Evolutionary conservation across 768 basidiomycete species (phyloP), one percentile per base, ranked within the genome.

Genomic region (Albatrellus ellisii): DNA sequence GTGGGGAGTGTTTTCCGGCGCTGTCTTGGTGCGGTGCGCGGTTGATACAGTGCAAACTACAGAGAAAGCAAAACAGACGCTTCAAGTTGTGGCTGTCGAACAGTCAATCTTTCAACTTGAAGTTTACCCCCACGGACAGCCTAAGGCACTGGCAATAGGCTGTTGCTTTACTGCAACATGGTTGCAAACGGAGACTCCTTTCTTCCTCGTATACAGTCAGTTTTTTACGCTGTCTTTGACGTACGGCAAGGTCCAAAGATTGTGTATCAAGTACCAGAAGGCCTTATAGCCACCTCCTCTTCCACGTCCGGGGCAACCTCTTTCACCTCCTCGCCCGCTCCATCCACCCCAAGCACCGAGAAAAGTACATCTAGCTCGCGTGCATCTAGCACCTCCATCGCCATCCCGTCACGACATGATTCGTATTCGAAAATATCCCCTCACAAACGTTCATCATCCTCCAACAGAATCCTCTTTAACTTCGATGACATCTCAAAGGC

Each of bases 141-240:
- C n/a, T n/a, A n/a, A n/a, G n/a, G n/a, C n/a, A n/a, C n/a, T n/a
- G n/a, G n/a, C n/a, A n/a, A n/a, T n/a, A n/a, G n/a, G n/a, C n/a
- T n/a, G 21, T 20, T 18, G 26, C 20, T 10, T 21, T 20, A 8
- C 20, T n/a, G 11, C 15, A 12, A 44, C 14, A 72, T 69, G 68
- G 53, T 64, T 38, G 59, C 61, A 7, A 65, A 70, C 33, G 66
- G 64, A 36, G 77, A 78, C 58, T 87, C 84, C 8, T 89, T 83
- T 61, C 69, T 81, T 35, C 85, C 85, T 27, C 63, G 67, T 14
- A 82, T 88, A 43, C 77, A 80, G 52, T 90, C 88, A 9, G 82
- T 94, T 11, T 97, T 98, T 65, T 97, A 95, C 55, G 82, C 92
- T 3, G 77, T 84, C 11, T 98, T 99, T 57, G 89, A 98, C 61